These are phyloP conservation scores for Adansonia digitata DNA, from an alignment of 345 rosid genomes.

Conservation along the genomic window DNA sequence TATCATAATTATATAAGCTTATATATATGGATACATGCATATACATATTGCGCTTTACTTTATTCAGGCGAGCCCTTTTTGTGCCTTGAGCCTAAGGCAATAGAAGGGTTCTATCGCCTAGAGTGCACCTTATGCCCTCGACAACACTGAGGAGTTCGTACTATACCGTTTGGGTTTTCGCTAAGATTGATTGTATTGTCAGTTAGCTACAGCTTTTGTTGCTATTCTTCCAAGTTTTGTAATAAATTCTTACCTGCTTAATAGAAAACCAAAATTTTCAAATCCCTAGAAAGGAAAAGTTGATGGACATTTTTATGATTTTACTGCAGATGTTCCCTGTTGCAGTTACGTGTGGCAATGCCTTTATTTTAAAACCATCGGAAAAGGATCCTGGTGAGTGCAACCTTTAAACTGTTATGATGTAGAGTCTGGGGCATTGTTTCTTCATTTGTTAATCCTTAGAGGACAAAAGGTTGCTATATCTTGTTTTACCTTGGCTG, in stretches of 20 bases:
- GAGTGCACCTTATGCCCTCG: no score
- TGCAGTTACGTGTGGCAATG: constrained; percentile 91
- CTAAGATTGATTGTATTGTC: not conserved
- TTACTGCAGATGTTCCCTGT: constrained; percentile 83
- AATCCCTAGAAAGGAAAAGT: not conserved
- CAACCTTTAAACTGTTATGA: not conserved
- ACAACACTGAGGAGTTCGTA: no score
- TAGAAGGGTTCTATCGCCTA: no score
- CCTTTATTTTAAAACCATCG: constrained; percentile 86
- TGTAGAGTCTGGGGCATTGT: not conserved
- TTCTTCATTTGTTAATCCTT: not conserved
- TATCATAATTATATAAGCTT: no score
- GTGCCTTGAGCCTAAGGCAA: no score
- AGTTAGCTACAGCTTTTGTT: not conserved
- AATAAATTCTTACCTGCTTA: not conserved
- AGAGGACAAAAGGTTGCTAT: not conserved
- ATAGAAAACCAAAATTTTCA: not conserved
- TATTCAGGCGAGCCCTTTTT: no score
- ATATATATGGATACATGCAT: no score
- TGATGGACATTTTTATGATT: not conserved
- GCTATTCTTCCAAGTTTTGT: not conserved
- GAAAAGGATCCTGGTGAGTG: constrained; percentile 92
- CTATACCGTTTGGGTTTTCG: not conserved
- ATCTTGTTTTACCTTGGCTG: not conserved
- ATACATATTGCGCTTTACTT: no score